Percentiles rank a stretch among this genome's conserved stretches.
phyloP scores from a whole-genome alignment of 1,284 basidiomycete species.

The Pseudozyma pruni region DNA sequence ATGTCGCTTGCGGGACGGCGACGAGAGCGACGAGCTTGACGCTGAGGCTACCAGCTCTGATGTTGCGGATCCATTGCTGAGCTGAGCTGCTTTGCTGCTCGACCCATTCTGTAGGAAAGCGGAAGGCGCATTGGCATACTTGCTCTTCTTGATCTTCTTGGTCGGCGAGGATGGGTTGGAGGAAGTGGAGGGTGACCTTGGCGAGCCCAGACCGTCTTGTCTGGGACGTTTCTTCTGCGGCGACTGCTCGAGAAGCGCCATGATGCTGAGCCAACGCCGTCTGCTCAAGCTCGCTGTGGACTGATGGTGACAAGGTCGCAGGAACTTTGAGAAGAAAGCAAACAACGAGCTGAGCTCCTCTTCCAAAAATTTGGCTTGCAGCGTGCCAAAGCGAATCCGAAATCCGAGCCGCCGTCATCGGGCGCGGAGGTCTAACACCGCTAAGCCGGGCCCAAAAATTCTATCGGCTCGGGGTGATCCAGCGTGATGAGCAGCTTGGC shows the following conservation, averaged over 20 bases:
- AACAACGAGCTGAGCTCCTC: no score
- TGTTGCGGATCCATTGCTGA: background rate
- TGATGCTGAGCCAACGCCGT: background rate
- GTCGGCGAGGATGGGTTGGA: conserved; percentile 16
- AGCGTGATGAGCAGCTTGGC: background rate
- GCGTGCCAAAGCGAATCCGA: background rate
- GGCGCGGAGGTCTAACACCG: no score
- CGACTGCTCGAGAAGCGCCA: conserved; percentile 8
- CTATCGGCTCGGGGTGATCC: no score
- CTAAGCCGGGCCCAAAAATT: no score
- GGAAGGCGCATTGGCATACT: conserved; percentile 42
- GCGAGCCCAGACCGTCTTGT: conserved; percentile 8
- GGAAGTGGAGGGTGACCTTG: conserved; percentile 21
- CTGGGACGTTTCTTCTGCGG: conserved; percentile 23
- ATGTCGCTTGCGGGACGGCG: conserved; percentile 7
- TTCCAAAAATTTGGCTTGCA: conserved; percentile 19
- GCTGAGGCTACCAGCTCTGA: background rate
- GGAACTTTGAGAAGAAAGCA: background rate
- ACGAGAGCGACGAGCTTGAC: conserved; percentile 8
- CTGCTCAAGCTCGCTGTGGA: no score
- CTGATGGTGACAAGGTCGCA: background rate
- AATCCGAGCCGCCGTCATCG: background rate
- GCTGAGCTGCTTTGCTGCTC: conserved; percentile 7
- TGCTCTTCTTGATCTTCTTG: conserved; percentile 47
- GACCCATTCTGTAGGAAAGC: conserved; percentile 4